These are phyloP conservation scores for Aspergillus brunneoviolaceus DNA, from an alignment of 2,329 filamentous ascomycete genomes.

Conservation along the genomic window DNA sequence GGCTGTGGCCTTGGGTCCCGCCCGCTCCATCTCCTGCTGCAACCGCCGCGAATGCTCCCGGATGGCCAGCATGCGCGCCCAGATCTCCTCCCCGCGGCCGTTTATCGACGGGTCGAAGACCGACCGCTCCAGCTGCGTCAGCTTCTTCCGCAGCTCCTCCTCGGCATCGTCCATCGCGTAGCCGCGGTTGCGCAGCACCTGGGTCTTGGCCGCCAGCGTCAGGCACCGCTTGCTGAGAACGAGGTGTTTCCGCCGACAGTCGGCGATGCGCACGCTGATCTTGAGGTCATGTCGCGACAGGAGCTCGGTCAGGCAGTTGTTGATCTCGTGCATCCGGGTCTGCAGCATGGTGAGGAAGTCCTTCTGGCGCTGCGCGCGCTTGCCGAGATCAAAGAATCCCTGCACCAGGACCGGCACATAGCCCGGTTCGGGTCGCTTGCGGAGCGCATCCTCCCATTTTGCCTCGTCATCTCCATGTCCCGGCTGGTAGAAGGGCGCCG, in stretches of 20 bases:
- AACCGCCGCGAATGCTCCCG: constrained; percentile 59
- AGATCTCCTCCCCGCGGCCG: constrained; percentile 64
- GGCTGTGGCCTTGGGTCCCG: constrained; percentile 43
- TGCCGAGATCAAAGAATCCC: constrained; percentile 60
- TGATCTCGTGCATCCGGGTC: constrained; percentile 63
- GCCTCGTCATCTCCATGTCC: constrained; percentile 57
- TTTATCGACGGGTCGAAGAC: constrained; percentile 61
- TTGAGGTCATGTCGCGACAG: constrained; percentile 62
- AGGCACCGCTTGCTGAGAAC: constrained; percentile 61
- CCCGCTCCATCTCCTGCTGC: constrained; percentile 59
- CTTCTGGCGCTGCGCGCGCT: constrained; percentile 58
- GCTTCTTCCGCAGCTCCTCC: constrained; percentile 62
- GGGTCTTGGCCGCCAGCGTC: constrained; percentile 62
- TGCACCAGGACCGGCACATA: constrained; percentile 61
- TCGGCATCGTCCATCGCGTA: constrained; percentile 65
- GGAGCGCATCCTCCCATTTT: constrained; percentile 65
- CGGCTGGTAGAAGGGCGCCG: constrained; percentile 62
- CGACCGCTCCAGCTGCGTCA: constrained; percentile 57
- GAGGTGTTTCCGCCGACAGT: constrained; percentile 59
- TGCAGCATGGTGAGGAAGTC: constrained; percentile 59
- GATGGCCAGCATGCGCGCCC: constrained; percentile 65
- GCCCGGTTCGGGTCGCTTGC: constrained; percentile 56
- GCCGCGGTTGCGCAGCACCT: constrained; percentile 62
- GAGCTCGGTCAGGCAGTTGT: constrained; percentile 58
- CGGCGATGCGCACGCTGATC: constrained; percentile 58